phyloP scores from a whole-genome alignment of 1,284 basidiomycete genomes.

The Ceratobasidium sp. region DNA sequence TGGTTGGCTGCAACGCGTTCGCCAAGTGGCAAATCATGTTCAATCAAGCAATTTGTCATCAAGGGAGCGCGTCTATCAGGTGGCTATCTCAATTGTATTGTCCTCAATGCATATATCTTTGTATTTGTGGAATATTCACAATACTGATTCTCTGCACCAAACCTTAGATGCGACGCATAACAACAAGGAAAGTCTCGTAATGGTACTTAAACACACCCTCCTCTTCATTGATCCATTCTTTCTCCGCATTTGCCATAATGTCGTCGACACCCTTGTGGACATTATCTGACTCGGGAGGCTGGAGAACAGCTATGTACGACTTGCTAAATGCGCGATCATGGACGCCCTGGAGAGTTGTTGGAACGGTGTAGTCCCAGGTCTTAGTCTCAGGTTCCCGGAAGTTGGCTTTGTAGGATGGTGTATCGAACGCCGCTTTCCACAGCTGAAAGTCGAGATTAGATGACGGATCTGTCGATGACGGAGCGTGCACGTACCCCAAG shows the following conservation, averaged over 20 bases:
- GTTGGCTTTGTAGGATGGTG: slow-evolving; percentile 63
- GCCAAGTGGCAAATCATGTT: slow-evolving; percentile 14
- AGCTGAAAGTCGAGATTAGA: slow-evolving; percentile 57
- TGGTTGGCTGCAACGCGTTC: slow-evolving; percentile 23
- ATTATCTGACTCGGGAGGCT: slow-evolving; percentile 63
- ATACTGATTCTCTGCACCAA: not conserved
- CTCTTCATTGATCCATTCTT: slow-evolving; percentile 61
- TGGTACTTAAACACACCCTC: slow-evolving; percentile 65
- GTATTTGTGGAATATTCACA: too few species aligned
- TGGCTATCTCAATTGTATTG: slow-evolving; percentile 1
- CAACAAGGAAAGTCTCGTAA: slow-evolving; percentile 62
- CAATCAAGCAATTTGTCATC: slow-evolving; percentile 21
- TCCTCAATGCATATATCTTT: not conserved
- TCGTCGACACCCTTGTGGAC: slow-evolving; percentile 62
- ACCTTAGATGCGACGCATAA: slow-evolving; percentile 44
- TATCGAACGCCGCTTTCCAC: slow-evolving; percentile 60
- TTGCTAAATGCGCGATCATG: slow-evolving; percentile 74
- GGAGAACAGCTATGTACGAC: slow-evolving; percentile 74
- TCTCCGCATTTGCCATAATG: slow-evolving; percentile 62
- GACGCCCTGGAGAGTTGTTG: slow-evolving; percentile 51
- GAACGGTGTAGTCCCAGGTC: slow-evolving; percentile 36
- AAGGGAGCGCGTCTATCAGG: not conserved
- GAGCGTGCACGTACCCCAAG: slow-evolving; percentile 69
- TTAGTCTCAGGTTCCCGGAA: slow-evolving; percentile 57
- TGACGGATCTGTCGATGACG: slow-evolving; percentile 64